phyloP scores from a whole-genome alignment of 2,329 filamentous ascomycete species.

The Hortaea sp. region DNA sequence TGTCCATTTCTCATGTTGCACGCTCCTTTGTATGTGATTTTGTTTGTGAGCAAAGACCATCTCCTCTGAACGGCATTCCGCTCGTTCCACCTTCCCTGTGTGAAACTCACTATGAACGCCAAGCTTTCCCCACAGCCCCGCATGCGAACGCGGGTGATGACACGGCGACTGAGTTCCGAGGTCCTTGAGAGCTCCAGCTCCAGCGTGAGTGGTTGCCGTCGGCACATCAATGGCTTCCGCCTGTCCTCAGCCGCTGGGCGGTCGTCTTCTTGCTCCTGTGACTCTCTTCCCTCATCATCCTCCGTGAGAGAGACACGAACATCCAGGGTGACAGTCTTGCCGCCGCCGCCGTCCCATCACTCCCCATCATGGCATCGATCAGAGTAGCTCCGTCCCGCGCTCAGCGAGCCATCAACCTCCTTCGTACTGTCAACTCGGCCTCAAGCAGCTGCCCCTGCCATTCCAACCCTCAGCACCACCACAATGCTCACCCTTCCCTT shows the following conservation, averaged over 20 bases:
- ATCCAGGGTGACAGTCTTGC: too few relatives aligned
- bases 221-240: background rate
- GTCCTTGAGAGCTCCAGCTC: background rate
- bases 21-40: too few relatives aligned
- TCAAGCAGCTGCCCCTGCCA: conserved; percentile 79
- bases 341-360: background rate
- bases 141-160: background rate
- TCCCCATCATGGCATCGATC: conserved; percentile 24
- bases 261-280: background rate
- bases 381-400: conserved; percentile 36
- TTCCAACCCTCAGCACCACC: conserved; percentile 58
- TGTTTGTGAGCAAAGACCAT: too few relatives aligned
- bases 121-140: background rate
- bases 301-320: background rate
- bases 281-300: background rate
- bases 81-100: background rate
- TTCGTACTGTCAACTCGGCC: conserved; percentile 87
- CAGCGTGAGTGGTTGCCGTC: background rate
- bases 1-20: too few relatives aligned
- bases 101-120: background rate
- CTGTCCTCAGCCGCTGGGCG: background rate
- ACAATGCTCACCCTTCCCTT: conserved; percentile 38
- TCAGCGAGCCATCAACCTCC: conserved; percentile 57
- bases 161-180: background rate
- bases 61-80: background rate